These are phyloP conservation scores for Komagataella pastoris DNA, from an alignment of 805 yeast species.

Conservation along the genomic window DNA sequence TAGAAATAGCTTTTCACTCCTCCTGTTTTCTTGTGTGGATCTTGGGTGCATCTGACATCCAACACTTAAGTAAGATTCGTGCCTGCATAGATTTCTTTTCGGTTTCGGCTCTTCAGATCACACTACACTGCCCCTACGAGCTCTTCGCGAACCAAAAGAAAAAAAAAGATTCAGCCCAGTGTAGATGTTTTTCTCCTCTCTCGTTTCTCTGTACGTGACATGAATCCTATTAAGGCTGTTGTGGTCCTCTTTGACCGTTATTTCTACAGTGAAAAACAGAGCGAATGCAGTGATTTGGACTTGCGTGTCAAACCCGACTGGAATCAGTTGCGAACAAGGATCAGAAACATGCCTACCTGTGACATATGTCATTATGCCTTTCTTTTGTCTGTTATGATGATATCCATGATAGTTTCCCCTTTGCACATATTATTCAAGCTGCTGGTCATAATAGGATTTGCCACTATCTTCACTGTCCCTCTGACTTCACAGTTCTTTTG, in stretches of 20 bases:
- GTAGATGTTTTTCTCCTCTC: neutral
- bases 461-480: constrained; percentile 48
- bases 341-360: neutral
- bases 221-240: neutral
- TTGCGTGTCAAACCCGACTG: neutral
- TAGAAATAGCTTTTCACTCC: neutral
- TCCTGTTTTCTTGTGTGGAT: neutral
- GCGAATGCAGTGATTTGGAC: neutral
- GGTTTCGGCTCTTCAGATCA: neutral
- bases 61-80: neutral
- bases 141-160: neutral
- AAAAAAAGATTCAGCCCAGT: neutral
- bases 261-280: neutral
- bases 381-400: constrained; percentile 35
- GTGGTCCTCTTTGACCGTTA: neutral
- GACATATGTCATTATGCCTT: constrained; percentile 9
- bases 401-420: constrained; percentile 48
- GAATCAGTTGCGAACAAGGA: neutral
- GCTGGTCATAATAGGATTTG: constrained; percentile 26
- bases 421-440: constrained; percentile 27
- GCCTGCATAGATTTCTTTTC: neutral
- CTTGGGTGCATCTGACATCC: neutral
- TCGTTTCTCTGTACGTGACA: neutral
- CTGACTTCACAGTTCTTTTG: constrained; percentile 74
- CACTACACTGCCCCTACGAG: neutral